These are phyloP conservation scores for Bretschneidera sinensis DNA, from an alignment of 345 rosid genomes.

Conservation along the genomic window DNA sequence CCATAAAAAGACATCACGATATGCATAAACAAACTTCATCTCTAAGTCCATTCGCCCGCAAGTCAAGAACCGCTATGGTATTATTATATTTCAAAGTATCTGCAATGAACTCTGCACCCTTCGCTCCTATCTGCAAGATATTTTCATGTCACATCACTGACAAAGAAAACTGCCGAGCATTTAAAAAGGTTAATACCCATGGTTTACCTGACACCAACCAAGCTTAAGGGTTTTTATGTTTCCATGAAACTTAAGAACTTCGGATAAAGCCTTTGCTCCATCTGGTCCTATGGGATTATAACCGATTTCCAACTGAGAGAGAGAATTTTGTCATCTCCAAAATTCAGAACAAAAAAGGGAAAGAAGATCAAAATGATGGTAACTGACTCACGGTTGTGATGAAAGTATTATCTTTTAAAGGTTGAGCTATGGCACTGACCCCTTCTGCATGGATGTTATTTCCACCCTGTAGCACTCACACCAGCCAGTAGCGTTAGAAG, in stretches of 20 bases:
- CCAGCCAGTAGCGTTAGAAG: conserved; percentile 9
- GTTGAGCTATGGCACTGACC: conserved; percentile 64
- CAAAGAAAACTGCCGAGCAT: conserved; percentile 4
- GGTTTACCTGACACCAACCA: conserved; percentile 93
- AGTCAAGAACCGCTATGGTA: conserved; percentile 71
- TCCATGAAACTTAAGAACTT: conserved; percentile 91
- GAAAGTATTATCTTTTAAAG: conserved; percentile 65
- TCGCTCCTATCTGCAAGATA: conserved; percentile 72
- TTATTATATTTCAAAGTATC: conserved; percentile 86
- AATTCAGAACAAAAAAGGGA: conserved; percentile 11
- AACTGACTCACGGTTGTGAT: conserved; percentile 61
- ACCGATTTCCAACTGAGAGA: conserved; percentile 75
- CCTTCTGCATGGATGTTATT: conserved; percentile 84
- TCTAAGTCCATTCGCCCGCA: conserved; percentile 92
- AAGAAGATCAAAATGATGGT: conserved; percentile 12
- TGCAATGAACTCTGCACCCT: conserved; percentile 78
- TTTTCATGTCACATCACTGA: conserved; percentile 8
- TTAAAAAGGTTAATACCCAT: neutral
- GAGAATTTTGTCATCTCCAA: conserved; percentile 9
- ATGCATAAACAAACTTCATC: conserved; percentile 55
- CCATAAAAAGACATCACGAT: conserved; percentile 1
- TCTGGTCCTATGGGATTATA: conserved; percentile 92
- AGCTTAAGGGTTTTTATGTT: conserved; percentile 81
- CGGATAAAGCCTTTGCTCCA: conserved; percentile 78
- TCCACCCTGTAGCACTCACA: conserved; percentile 59